Evolutionary conservation across 116 monocot species (phyloP), one percentile per base, ranked within the genome.

Genomic region (Cymodocea nodosa): DNA sequence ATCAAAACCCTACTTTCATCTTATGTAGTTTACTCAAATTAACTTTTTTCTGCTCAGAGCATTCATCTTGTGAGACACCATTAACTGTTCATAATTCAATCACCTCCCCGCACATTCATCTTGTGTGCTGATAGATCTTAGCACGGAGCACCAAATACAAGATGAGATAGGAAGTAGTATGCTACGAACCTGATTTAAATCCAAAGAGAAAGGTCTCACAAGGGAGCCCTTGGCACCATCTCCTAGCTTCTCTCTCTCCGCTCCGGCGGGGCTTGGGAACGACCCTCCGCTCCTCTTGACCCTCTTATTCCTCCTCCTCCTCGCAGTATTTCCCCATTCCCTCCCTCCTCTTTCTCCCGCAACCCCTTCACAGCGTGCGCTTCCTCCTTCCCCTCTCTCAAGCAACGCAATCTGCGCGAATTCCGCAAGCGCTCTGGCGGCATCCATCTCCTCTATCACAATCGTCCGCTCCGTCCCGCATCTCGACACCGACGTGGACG

Each of bases 361-460:
- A 22, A n/a, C n/a, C n/a, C n/a, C n/a, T n/a, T 22, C 57, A 20
- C 23, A 1, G 10, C 24, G 7, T 12, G 12, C 57, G 23, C 4
- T 22, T 14, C 24, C 57, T 23, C 11, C 24, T 22, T 11, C 24
- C 57, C 23, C 57, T 23, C n/a, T 61, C 61, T 61, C 61, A 10
- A 35, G 25, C 25, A 60, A 35, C 25, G 60, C 60, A 16, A 60
- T 60, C 60, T 17, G 19, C 36, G 60, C 36, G 60, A 60, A 60
- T 15, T 60, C 60, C 36, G 36, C 60, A 12, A 60, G 60, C 36
- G 34, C 60, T 35, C 13, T 36, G 15, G 60, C 60, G 35, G 36
- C 60, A 13, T 60, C 30, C 60, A 60, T 10, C 34, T 60, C 60
- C 60, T 60, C 60, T 35, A 56, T 1, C 23, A 20, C 56, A n/a